Percentiles rank a stretch among this genome's conserved stretches.
phyloP scores from a whole-genome alignment of 2,329 filamentous ascomycete genomes.

The Arachnomyces sp. region DNA sequence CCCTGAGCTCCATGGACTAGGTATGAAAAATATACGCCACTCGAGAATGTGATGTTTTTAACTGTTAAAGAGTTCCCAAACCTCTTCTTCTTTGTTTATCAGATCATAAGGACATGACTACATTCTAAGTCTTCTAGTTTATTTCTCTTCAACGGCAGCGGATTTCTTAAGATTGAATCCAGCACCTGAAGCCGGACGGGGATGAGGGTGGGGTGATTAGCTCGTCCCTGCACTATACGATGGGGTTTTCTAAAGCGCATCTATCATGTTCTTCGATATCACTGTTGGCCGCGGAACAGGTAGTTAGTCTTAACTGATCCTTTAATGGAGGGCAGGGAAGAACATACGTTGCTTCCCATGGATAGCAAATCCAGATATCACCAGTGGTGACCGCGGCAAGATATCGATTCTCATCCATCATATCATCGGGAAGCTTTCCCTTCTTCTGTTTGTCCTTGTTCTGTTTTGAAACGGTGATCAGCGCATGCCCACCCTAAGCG shows the following conservation, averaged over 20 bases:
- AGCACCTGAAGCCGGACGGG: background rate
- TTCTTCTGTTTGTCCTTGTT: conserved; percentile 99
- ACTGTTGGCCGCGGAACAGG: conserved; percentile 28
- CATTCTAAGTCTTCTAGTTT: conserved; percentile 1
- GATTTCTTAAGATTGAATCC: background rate
- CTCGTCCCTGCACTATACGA: conserved; percentile 10
- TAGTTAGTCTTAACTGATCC: background rate
- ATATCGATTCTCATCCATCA: conserved; percentile 68
- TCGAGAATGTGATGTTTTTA: background rate
- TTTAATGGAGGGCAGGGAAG: background rate
- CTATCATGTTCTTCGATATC: conserved; percentile 90
- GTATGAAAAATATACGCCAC: no score
- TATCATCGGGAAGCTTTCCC: conserved; percentile 69
- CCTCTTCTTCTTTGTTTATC: background rate
- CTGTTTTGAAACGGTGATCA: conserved; percentile 35
- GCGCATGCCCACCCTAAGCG: background rate
- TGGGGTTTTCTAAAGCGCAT: conserved; percentile 47
- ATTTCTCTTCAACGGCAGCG: background rate
- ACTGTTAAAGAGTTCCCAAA: background rate
- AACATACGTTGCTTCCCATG: conserved; percentile 79
- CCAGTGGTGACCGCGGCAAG: conserved; percentile 76
- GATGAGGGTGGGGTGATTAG: conserved; percentile 11
- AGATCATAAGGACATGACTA: background rate
- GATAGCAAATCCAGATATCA: conserved; percentile 99
- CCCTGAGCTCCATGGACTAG: no score